phyloP scores from a whole-genome alignment of 805 yeast species.

The Candida xiaguanensis region DNA sequence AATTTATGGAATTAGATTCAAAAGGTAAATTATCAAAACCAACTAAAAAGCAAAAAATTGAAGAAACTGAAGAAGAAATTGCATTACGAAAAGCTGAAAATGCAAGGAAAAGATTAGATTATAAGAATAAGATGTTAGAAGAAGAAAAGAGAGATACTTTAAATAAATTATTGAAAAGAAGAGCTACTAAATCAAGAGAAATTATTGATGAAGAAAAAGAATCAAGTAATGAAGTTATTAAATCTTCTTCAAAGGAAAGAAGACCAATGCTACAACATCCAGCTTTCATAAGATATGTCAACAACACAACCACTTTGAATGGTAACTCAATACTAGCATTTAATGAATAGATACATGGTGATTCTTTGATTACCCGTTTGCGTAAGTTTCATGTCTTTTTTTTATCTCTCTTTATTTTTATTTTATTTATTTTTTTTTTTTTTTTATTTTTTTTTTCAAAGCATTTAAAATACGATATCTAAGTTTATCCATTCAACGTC shows the following conservation, averaged over 20 bases:
- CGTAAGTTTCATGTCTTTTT: too few relatives aligned
- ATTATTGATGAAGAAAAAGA: slow-evolving; percentile 23
- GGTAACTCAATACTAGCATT: slow-evolving; percentile 14
- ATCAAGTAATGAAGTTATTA: slow-evolving; percentile 15
- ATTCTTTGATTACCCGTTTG: too few relatives aligned
- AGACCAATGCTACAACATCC: slow-evolving; percentile 44
- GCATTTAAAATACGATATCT: neutral
- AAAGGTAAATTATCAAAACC: slow-evolving; percentile 20
- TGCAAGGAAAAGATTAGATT: slow-evolving; percentile 83
- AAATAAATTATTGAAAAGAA: slow-evolving; percentile 76
- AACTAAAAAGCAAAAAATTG: slow-evolving; percentile 45
- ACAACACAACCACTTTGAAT: slow-evolving; percentile 13
- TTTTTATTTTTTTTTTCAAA: slow-evolving; percentile 1
- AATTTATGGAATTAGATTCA: slow-evolving; percentile 27
- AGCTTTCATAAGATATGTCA: slow-evolving; percentile 40
- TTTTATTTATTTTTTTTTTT: slow-evolving; percentile 1
- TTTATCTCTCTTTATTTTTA: neutral
- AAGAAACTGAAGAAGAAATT: slow-evolving; percentile 78
- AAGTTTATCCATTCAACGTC: slow-evolving; percentile 1
- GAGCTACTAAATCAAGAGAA: slow-evolving; percentile 70
- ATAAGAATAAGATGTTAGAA: slow-evolving; percentile 76
- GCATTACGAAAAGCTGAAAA: slow-evolving; percentile 80
- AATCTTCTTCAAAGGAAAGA: slow-evolving; percentile 19
- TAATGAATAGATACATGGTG: neutral
- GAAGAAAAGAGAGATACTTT: slow-evolving; percentile 92